phyloP scores from a whole-genome alignment of 2,329 filamentous ascomycete species.

The Truncatella angustata region DNA sequence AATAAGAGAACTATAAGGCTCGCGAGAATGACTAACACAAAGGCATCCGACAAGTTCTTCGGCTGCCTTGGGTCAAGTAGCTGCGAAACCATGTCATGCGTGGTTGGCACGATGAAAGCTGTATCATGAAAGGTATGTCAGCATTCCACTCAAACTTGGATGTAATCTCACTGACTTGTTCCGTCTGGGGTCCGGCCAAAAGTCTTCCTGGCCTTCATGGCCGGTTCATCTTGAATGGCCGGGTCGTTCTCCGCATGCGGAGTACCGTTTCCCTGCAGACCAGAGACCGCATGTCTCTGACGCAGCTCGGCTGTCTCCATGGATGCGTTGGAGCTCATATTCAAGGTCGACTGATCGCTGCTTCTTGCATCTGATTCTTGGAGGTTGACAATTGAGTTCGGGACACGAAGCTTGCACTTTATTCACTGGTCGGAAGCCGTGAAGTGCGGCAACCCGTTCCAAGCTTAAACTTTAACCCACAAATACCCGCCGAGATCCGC shows the following conservation, averaged over 20 bases:
- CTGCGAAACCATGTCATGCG: constrained; percentile 98
- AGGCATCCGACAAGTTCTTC: constrained; percentile 85
- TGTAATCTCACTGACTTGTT: constrained; percentile 64
- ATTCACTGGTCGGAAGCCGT: background rate
- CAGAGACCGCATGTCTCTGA: constrained; percentile 20
- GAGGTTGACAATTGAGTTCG: too few relatives aligned
- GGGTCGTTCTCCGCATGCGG: constrained; percentile 15
- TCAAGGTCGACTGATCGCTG: background rate
- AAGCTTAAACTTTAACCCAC: background rate
- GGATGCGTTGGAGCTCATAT: constrained; percentile 21
- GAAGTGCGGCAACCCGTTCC: background rate
- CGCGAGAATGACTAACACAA: constrained; percentile 76
- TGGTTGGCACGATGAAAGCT: constrained; percentile 96
- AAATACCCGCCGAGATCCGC: constrained; percentile 4
- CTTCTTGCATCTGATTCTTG: background rate
- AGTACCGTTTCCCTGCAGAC: constrained; percentile 12
- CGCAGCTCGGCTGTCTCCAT: constrained; percentile 24
- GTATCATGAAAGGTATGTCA: constrained; percentile 13
- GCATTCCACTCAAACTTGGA: background rate
- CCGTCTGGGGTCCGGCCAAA: constrained; percentile 90
- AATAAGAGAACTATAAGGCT: constrained; percentile 74
- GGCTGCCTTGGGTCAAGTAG: constrained; percentile 90
- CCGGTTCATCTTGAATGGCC: constrained; percentile 13
- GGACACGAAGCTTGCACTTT: background rate
- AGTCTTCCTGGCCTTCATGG: constrained; percentile 61